These are phyloP conservation scores for Chrysosphaeria jannelii DNA, from an alignment of 2,329 filamentous ascomycete species.

Conservation along the genomic window DNA sequence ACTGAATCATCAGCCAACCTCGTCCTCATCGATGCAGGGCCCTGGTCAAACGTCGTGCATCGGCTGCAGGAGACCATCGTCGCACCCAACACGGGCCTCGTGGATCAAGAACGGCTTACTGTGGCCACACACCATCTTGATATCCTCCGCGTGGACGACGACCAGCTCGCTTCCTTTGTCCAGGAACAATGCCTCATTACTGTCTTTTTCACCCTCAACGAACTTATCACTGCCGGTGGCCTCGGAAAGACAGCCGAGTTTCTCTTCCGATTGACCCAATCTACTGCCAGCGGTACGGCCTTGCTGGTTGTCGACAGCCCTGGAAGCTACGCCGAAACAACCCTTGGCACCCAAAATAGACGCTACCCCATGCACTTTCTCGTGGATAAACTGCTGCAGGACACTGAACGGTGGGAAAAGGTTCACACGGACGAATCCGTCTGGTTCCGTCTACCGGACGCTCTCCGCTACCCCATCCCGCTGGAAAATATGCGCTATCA, in stretches of 20 bases:
- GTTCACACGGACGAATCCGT: constrained; percentile 43
- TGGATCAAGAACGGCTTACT: constrained; percentile 10
- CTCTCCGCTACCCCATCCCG: constrained; percentile 48
- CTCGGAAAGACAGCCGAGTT: constrained; percentile 45
- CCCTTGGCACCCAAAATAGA: constrained; percentile 27
- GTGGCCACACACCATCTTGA: constrained; percentile 17
- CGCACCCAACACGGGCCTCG: constrained; percentile 10
- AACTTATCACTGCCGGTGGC: constrained; percentile 58
- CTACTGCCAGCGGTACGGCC: constrained; percentile 26
- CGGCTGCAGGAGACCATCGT: constrained; percentile 23
- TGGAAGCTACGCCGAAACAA: constrained; percentile 68
- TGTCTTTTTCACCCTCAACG: constrained; percentile 81
- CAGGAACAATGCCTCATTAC: constrained; percentile 31
- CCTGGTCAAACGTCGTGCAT: constrained; percentile 35
- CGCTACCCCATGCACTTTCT: constrained; percentile 88
- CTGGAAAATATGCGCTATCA: constrained; percentile 93
- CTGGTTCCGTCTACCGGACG: constrained; percentile 52
- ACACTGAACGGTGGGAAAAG: constrained; percentile 32
- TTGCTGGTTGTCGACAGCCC: constrained; percentile 78
- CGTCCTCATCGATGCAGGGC: constrained; percentile 50
- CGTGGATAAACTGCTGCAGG: constrained; percentile 42
- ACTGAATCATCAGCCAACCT: constrained; percentile 12
- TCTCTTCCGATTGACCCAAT: constrained; percentile 34
- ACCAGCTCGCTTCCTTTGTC: too few species aligned
- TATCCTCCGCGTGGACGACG: constrained; percentile 13